phyloP scores from a whole-genome alignment of 441 rosid genomes.

The Lepidium campestre region DNA sequence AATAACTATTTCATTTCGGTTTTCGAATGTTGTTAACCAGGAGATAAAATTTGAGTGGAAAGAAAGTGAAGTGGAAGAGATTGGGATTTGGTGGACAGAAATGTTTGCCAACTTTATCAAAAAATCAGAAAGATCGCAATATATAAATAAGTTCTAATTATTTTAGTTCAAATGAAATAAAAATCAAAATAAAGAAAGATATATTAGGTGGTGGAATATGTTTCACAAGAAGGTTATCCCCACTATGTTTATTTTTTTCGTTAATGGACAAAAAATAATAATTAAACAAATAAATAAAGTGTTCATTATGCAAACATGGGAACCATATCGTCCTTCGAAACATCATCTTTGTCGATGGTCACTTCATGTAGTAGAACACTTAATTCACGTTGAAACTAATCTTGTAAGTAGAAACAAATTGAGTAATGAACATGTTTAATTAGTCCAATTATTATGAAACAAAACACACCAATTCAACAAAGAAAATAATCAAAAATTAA shows the following conservation, averaged over 20 bases:
- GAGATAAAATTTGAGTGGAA: conserved; percentile 35
- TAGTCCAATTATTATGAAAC: not conserved
- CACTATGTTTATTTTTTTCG: not conserved
- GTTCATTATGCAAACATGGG: conserved; percentile 18
- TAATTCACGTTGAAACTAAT: too few species aligned
- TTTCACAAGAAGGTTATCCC: conserved; percentile 33
- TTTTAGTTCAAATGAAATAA: conserved; percentile 12
- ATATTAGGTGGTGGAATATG: conserved; percentile 27
- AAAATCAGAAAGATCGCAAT: conserved; percentile 10
- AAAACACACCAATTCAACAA: not conserved
- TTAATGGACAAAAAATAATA: not conserved
- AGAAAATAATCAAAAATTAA: not conserved
- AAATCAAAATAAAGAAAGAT: not conserved
- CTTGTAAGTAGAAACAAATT: too few species aligned
- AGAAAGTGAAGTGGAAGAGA: conserved; percentile 29
- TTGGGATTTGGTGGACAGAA: conserved; percentile 36
- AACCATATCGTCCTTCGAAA: not conserved
- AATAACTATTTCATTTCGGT: too few species aligned
- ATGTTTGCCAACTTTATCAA: conserved; percentile 19
- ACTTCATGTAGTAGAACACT: too few species aligned
- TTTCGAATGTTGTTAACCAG: not conserved
- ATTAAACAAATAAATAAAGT: not conserved
- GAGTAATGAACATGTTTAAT: not conserved
- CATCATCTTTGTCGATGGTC: too few species aligned
- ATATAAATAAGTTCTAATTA: conserved; percentile 1